A percentile compares a stretch with the other conserved stretches of the same genome.
These are phyloP conservation scores for Persicaria maculosa DNA, from an alignment of 148 eudicot species.

Conservation along the genomic window DNA sequence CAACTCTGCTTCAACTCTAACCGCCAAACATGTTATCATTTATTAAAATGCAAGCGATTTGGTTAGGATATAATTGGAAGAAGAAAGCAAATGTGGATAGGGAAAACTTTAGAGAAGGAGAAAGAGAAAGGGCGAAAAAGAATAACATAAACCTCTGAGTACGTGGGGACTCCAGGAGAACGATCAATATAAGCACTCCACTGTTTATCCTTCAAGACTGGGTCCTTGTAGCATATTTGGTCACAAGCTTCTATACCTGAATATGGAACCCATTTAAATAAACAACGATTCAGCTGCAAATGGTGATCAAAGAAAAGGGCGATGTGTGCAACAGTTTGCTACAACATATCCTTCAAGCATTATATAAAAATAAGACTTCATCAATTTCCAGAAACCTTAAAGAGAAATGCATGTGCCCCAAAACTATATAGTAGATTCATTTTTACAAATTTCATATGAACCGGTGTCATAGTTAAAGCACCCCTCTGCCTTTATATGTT, in stretches of 20 bases:
- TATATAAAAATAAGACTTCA: background rate
- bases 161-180: slow-evolving; percentile 81
- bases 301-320: background rate
- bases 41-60: background rate
- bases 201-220: slow-evolving; percentile 81
- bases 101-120: background rate
- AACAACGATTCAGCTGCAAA: background rate
- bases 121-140: slow-evolving; percentile 7
- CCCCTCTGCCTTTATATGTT: background rate
- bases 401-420: background rate
- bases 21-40: background rate
- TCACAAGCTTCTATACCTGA: slow-evolving; percentile 71
- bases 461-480: background rate
- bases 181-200: slow-evolving; percentile 99
- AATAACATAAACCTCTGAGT: slow-evolving; percentile 59
- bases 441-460: background rate
- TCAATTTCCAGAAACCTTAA: slow-evolving; percentile 1
- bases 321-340: background rate
- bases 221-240: slow-evolving; percentile 94
- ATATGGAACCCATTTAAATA: background rate
- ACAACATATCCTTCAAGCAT: background rate
- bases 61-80: background rate
- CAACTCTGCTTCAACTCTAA: too few relatives aligned
- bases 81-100: background rate
- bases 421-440: background rate